Conservation (phyloP, 2,329 filamentous ascomycete species). For the Colletotrichum trifolii region DNA sequence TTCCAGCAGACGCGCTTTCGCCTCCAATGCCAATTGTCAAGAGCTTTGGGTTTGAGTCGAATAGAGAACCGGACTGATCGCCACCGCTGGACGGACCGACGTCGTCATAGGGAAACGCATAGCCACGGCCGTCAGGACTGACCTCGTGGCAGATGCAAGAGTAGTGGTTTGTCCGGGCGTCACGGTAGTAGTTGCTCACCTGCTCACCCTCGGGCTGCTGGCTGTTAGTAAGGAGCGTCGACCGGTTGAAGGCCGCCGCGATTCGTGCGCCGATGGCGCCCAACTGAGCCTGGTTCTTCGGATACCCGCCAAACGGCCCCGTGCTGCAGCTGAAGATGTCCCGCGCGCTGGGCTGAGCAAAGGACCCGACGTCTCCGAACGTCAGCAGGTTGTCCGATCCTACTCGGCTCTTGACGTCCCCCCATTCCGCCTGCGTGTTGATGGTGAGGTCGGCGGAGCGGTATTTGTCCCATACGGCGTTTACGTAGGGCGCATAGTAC, state of each 20-base stretch:
- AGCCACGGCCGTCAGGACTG: slow-evolving; percentile 70
- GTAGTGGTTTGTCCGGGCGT: slow-evolving; percentile 73
- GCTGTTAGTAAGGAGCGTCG: slow-evolving; percentile 69
- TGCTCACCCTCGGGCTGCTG: slow-evolving; percentile 64
- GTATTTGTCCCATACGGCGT: slow-evolving; percentile 65
- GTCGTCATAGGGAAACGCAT: slow-evolving; percentile 80
- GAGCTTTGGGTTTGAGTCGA: slow-evolving; percentile 64
- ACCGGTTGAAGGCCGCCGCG: slow-evolving; percentile 80
- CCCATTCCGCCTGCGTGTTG: slow-evolving; percentile 66
- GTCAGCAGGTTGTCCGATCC: slow-evolving; percentile 48
- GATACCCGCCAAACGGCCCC: slow-evolving; percentile 65
- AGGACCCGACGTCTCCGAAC: slow-evolving; percentile 53
- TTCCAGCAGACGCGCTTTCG: slow-evolving; percentile 8
- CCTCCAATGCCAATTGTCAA: slow-evolving; percentile 69
- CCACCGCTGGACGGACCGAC: slow-evolving; percentile 64
- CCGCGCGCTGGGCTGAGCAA: slow-evolving; percentile 57
- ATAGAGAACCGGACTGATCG: slow-evolving; percentile 73
- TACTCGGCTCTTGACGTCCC: slow-evolving; percentile 58
- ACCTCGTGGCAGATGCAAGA: slow-evolving; percentile 71
- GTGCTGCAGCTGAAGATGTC: slow-evolving; percentile 65
- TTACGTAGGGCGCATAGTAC: slow-evolving; percentile 63
- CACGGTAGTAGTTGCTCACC: slow-evolving; percentile 63
- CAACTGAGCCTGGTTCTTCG: slow-evolving; percentile 55
- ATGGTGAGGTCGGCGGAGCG: slow-evolving; percentile 55
- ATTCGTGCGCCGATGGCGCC: slow-evolving; percentile 78